These are phyloP conservation scores for Suillus ampliporus DNA, from an alignment of 768 basidiomycete genomes.

Conservation along the genomic window DNA sequence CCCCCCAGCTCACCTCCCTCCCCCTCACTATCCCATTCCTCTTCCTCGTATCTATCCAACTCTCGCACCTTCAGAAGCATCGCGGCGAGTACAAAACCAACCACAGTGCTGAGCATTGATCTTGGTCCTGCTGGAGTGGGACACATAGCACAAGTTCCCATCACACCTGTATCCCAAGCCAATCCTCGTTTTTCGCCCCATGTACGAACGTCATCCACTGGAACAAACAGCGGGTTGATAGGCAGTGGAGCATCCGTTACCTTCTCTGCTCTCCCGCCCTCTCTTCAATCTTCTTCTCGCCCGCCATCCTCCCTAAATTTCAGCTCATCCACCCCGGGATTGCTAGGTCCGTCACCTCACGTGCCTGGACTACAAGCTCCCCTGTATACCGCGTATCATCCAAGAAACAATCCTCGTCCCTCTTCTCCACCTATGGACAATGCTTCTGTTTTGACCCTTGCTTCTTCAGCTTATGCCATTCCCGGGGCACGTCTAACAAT, in stretches of 20 bases:
- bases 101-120: conserved; percentile 91
- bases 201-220: conserved; percentile 63
- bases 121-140: conserved; percentile 81
- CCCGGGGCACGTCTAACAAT: conserved; percentile 59
- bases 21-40: conserved; percentile 83
- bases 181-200: conserved; percentile 61
- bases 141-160: conserved; percentile 87
- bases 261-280: conserved; percentile 71
- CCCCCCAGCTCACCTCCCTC: conserved; percentile 90
- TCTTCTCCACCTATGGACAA: conserved; percentile 91
- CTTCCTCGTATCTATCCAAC: conserved; percentile 83
- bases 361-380: conserved; percentile 70
- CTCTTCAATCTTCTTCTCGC: conserved; percentile 49
- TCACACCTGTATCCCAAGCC: conserved; percentile 58
- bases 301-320: conserved; percentile 43
- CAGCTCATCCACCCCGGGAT: conserved; percentile 35
- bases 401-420: conserved; percentile 94
- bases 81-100: conserved; percentile 92
- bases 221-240: conserved; percentile 50
- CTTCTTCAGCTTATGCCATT: conserved; percentile 88
- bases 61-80: conserved; percentile 83
- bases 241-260: conserved; percentile 66
- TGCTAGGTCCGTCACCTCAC: conserved; percentile 27
- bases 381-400: conserved; percentile 89
- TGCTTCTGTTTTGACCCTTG: conserved; percentile 90